phyloP scores from a whole-genome alignment of 169 alveolate species.

The Cryptosporidium viatorum region DNA sequence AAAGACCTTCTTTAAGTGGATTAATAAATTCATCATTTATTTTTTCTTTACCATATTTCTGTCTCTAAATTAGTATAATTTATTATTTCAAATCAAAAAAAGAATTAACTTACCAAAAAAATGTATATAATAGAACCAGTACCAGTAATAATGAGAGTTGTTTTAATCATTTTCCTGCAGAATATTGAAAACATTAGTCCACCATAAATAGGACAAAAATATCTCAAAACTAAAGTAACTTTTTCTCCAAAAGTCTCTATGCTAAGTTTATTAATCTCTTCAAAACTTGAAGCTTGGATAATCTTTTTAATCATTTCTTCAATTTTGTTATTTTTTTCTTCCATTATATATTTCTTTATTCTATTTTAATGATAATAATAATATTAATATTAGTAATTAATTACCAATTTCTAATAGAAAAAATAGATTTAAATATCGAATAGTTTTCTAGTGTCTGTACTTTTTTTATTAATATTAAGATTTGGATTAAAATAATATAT shows the following conservation, averaged over 20 bases:
- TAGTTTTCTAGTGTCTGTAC: not conserved
- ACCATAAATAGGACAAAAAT: constrained; percentile 21
- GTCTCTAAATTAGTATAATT: not conserved
- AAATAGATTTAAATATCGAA: not conserved
- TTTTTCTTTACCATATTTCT: constrained; percentile 14
- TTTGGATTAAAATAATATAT: no score
- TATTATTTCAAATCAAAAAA: not conserved
- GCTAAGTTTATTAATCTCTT: constrained; percentile 2
- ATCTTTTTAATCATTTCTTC: constrained; percentile 1
- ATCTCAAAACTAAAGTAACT: constrained; percentile 23
- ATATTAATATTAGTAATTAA: not conserved
- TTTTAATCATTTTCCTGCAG: constrained; percentile 32
- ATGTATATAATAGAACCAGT: constrained; percentile 28
- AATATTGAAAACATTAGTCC: constrained; percentile 30
- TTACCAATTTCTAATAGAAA: not conserved
- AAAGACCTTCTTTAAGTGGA: constrained; percentile 44
- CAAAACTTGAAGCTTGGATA: not conserved
- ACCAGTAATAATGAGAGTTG: constrained; percentile 46
- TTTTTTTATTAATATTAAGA: not conserved
- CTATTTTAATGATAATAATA: not conserved
- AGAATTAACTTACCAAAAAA: constrained; percentile 50
- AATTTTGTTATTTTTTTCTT: not conserved
- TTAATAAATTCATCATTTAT: constrained; percentile 28
- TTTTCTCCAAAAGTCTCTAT: constrained; percentile 32
- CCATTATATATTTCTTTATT: not conserved